Evolutionary conservation across 495 filamentous ascomycete species (phyloP).

Genomic region (Talaromyces proteolyticus): DNA sequence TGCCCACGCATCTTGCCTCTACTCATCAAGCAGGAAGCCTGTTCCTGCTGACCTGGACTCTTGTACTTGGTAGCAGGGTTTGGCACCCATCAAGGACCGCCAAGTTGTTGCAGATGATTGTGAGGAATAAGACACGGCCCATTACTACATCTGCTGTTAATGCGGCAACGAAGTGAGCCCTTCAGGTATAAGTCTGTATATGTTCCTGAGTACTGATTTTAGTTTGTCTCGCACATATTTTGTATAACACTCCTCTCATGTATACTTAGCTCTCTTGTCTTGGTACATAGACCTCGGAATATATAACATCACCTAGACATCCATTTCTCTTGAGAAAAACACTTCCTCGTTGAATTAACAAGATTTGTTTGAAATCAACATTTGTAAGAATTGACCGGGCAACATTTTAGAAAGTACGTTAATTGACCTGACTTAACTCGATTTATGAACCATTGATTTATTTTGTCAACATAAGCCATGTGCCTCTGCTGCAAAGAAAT

Average conservation of each 20-base stretch:
- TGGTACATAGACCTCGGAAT: background rate
- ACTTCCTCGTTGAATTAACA: too few relatives aligned
- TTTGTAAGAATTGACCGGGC: too few relatives aligned
- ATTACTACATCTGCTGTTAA: slow-evolving; percentile 18
- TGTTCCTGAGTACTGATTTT: too few relatives aligned
- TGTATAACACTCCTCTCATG: slow-evolving; percentile 11
- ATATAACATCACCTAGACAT: too few relatives aligned
- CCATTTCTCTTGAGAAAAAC: too few relatives aligned
- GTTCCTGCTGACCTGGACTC: slow-evolving; percentile 73
- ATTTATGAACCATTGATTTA: too few relatives aligned
- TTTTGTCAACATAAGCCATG: too few relatives aligned
- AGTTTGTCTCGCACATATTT: background rate
- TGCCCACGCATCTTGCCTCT: slow-evolving; percentile 81
- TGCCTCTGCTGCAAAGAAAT: background rate
- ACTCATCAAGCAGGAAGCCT: slow-evolving; percentile 90
- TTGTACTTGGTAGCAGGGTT: slow-evolving; percentile 65
- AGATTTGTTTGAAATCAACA: too few relatives aligned
- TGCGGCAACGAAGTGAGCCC: slow-evolving; percentile 18
- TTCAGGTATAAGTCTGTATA: too few relatives aligned
- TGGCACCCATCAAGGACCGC: slow-evolving; percentile 47
- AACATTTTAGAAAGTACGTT: too few relatives aligned
- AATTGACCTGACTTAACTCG: too few relatives aligned
- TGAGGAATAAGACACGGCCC: slow-evolving; percentile 28
- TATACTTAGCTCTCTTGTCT: slow-evolving; percentile 1
- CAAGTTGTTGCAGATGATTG: slow-evolving; percentile 40